These are phyloP conservation scores for Aegilops sharonensis DNA, from an alignment of 176 grass and related monocot genomes.

Conservation along the genomic window DNA sequence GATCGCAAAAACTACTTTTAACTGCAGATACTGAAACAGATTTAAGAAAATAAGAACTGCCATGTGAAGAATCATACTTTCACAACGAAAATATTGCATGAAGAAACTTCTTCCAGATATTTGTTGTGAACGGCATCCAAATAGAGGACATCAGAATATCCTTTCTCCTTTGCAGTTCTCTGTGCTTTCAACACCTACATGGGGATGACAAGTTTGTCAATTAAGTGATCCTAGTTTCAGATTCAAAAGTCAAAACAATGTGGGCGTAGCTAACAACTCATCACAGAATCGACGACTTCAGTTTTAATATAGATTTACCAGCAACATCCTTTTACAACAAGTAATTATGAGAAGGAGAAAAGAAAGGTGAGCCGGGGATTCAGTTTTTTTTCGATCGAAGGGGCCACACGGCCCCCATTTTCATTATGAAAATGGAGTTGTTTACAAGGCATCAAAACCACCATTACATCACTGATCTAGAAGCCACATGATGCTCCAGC, in stretches of 20 bases:
- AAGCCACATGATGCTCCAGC: no score
- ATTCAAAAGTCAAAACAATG: neutral
- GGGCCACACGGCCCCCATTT: no score
- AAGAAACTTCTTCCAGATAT: slow-evolving; percentile 94
- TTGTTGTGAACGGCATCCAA: slow-evolving; percentile 80
- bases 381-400: no score
- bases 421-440: no score
- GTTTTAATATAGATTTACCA: neutral
- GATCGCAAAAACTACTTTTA: slow-evolving; percentile 6
- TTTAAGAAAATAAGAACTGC: neutral
- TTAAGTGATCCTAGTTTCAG: neutral
- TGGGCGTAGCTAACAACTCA: neutral
- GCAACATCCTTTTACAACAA: neutral
- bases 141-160: slow-evolving; percentile 93
- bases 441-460: no score
- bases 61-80: slow-evolving; percentile 55
- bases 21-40: neutral
- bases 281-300: neutral
- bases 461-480: no score
- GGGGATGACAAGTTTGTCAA: neutral
- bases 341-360: neutral
- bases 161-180: slow-evolving; percentile 73
- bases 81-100: slow-evolving; percentile 87
- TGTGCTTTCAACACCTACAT: slow-evolving; percentile 85
- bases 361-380: neutral